These are phyloP conservation scores for Cutaneotrichosporon cavernicola DNA, from an alignment of 1,284 basidiomycete species.

Conservation along the genomic window DNA sequence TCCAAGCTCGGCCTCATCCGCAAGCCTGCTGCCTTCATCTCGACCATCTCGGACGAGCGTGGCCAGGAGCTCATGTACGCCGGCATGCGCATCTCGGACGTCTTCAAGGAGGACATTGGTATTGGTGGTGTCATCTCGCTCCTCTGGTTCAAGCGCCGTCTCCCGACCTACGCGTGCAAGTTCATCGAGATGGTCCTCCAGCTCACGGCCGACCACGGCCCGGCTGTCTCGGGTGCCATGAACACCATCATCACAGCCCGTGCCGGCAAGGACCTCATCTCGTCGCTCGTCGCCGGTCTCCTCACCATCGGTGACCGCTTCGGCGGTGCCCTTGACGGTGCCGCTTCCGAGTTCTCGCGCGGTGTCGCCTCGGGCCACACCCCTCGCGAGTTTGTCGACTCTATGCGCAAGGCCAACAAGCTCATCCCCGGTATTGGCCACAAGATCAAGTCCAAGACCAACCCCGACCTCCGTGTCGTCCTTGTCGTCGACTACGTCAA, in stretches of 20 bases:
- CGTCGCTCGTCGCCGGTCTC: conserved; percentile 91
- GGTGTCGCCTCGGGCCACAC: conserved; percentile 89
- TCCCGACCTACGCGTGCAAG: conserved; percentile 63
- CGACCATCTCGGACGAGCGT: conserved; percentile 98
- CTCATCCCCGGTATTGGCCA: conserved; percentile 97
- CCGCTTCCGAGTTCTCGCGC: conserved; percentile 89
- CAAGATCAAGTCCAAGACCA: conserved; percentile 99
- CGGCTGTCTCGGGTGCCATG: conserved; percentile 89
- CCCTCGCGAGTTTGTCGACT: conserved; percentile 96
- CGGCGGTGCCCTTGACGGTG: conserved; percentile 98
- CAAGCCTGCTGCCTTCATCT: conserved; percentile 99
- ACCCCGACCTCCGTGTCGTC: conserved; percentile 94
- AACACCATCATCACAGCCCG: conserved; percentile 99
- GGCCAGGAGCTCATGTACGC: conserved; percentile 98
- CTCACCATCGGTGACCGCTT: conserved; percentile 97
- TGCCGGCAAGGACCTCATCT: conserved; percentile 98
- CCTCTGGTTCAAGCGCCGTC: conserved; percentile 95
- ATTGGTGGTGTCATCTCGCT: conserved; percentile 94
- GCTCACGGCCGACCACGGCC: conserved; percentile 97
- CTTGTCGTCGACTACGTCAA: conserved; percentile 95
- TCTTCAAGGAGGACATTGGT: conserved; percentile 97
- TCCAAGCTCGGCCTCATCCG: conserved; percentile 96
- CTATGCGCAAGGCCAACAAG: conserved; percentile 92
- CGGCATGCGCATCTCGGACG: conserved; percentile 98
- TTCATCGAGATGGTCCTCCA: conserved; percentile 99